Base-by-base conservation (phyloP, 2,329 filamentous ascomycete genomes). In the Phyllosticta citriasiana region DNA sequence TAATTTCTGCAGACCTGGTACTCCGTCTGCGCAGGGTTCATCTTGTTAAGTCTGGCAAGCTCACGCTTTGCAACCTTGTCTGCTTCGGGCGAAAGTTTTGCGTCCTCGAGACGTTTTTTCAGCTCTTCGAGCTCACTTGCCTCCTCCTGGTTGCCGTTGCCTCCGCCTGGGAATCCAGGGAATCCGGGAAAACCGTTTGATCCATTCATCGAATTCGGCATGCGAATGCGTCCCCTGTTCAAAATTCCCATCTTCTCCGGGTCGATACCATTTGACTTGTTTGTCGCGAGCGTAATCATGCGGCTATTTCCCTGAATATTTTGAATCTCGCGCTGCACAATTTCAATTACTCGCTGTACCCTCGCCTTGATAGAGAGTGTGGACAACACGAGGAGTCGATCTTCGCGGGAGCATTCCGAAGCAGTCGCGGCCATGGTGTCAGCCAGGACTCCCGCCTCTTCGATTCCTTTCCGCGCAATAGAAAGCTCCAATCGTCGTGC, bases 391-490 rank as follows among this genome's bases (percentile, higher is more conserved):
- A 89, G 85, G 59, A 99, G 80, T 74, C 96, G 97, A 71, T 99
- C 94, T 72, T 96, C 91, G 65, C 95, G 88, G 9, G 85, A 88
- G 57, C 88, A 87, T 65, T 96, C 91, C 2, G 96, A 84, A 25
- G 97, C 83, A 71, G 96, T 96, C 50, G 91, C 88, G 50, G 91
- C 88, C 91, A 99, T 97, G 72, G 97, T 97, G 72, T 99, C 94
- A 6, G 94, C 93, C 9, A 99, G 80, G 8, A 85, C 78, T 2
- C 93, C 93, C 1, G 92, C 92, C 66, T 97, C 91, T 52, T 84
- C 80, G 57, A 94, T 73, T 63, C 91, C 86, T 71, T 94, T 95
- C 72, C 88, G 86, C 33, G 86, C 82, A 65, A 99, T 96, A 73
- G 91, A 94, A 59, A 92, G 77, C 69, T 97, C 92, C 53, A 99